Evolutionary conservation across 129 eudicot genomes (phyloP), one percentile per base, ranked within the genome.

Genomic region (Apium graveolens): DNA sequence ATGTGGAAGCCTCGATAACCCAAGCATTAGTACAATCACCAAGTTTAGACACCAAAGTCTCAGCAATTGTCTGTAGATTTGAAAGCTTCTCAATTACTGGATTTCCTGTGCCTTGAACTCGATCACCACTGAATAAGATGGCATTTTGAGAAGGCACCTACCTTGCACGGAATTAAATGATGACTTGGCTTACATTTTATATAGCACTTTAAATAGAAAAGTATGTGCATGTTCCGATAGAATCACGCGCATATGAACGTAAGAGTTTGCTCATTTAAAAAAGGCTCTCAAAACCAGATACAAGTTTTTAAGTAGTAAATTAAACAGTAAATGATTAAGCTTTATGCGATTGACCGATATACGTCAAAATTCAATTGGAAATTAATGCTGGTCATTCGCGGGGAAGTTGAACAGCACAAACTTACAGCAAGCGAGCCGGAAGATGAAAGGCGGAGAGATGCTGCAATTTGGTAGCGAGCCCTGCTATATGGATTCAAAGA

Each of bases 51-150:
- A 91, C 90, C 37, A 95, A 78, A 78, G 87, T 82, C 66, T 90
- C 91, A 53, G 96, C 91, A 77, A 95, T 90, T 45, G 29, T 86
- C 63, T 83, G 90, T 79, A 85, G 83, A 82, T 92, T 86, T 18
- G 97, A 95, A 66, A 95, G 89, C 78, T 87, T 95, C 83, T 92
- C 99, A 66, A 95, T 92, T 84, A 95, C 97, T 42, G 94, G 92
- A 82, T 95, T 88, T 42, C 90, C 96, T 2, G 97, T 95, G 80
- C 95, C 96, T 82, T 85, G 89, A 74, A 91, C 94, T 74, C 91
- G 84, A 83, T 95, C 99, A 20, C 99, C 99, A 78, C 82, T 85
- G 83, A 95, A 90, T 77, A 91, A 95, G 69, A 95, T 90, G 69
- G 90, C 96, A 83, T 95, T 95, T 53, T 86, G 83, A 74, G 86